Conservation (phyloP, 1,284 basidiomycete species). For the Stereum hirsutum region DNA sequence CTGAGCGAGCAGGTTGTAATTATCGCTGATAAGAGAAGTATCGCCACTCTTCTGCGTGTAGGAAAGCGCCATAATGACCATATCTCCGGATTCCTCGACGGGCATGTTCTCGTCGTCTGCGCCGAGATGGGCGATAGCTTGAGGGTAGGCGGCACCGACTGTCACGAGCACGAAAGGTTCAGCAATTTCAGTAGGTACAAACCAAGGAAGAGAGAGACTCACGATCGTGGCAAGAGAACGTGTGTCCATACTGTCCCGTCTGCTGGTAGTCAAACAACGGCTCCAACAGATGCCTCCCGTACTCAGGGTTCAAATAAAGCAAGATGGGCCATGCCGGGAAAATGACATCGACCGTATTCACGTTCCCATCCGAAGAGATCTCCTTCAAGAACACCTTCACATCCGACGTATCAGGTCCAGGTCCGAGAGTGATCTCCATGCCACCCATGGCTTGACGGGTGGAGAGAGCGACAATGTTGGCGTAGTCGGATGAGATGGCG, state of each 20-base stretch:
- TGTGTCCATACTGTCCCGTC: slow-evolving; percentile 56
- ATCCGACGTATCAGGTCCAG: slow-evolving; percentile 48
- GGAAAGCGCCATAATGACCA: slow-evolving; percentile 68
- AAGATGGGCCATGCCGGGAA: slow-evolving; percentile 61
- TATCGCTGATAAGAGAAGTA: slow-evolving; percentile 34
- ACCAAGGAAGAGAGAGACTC: slow-evolving; percentile 23
- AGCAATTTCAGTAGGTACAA: background rate
- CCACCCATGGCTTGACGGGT: slow-evolving; percentile 53
- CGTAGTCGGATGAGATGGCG: slow-evolving; percentile 48
- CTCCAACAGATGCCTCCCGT: slow-evolving; percentile 54
- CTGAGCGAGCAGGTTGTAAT: slow-evolving; percentile 53
- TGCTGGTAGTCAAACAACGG: slow-evolving; percentile 57
- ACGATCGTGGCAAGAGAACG: slow-evolving; percentile 50
- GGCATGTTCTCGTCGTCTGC: slow-evolving; percentile 50
- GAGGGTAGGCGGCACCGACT: slow-evolving; percentile 35
- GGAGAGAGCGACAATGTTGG: slow-evolving; percentile 44
- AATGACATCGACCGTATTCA: slow-evolving; percentile 67
- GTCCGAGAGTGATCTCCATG: slow-evolving; percentile 53
- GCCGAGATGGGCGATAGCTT: slow-evolving; percentile 50
- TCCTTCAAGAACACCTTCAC: slow-evolving; percentile 62
- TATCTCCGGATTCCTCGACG: slow-evolving; percentile 55
- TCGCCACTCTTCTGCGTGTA: slow-evolving; percentile 56
- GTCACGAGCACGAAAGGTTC: no score
- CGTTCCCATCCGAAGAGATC: slow-evolving; percentile 64
- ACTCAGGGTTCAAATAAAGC: slow-evolving; percentile 53